Conservation (phyloP, 768 basidiomycete species). For the Punctularia strigosozonata region DNA sequence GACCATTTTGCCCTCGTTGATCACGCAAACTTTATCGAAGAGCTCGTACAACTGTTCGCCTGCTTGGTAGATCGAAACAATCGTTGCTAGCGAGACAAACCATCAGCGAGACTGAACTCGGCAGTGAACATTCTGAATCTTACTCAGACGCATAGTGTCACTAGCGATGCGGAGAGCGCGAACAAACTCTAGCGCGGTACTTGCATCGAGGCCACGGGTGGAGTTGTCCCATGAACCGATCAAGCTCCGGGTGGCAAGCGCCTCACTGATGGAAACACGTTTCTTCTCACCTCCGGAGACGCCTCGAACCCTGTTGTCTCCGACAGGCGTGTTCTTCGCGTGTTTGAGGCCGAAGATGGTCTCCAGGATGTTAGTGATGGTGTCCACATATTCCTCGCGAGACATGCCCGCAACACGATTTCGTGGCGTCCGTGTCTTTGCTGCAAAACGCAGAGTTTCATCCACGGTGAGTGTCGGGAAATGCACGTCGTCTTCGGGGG, state of each 20-base stretch:
- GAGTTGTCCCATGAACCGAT: constrained; percentile 71
- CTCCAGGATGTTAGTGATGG: constrained; percentile 38
- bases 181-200: constrained; percentile 48
- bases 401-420: constrained; percentile 28
- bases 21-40: constrained; percentile 76
- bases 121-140: constrained; percentile 30
- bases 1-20: constrained; percentile 62
- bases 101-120: constrained; percentile 49
- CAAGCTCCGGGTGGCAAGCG: constrained; percentile 46
- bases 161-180: constrained; percentile 46
- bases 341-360: constrained; percentile 71
- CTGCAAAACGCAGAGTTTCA: constrained; percentile 62
- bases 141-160: constrained; percentile 26
- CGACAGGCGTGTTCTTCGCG: constrained; percentile 60
- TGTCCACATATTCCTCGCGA: constrained; percentile 30
- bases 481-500: constrained; percentile 78
- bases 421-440: constrained; percentile 55
- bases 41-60: constrained; percentile 51
- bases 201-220: constrained; percentile 38
- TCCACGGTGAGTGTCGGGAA: constrained; percentile 76
- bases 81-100: constrained; percentile 39
- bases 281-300: constrained; percentile 69
- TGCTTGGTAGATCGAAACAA: constrained; percentile 83
- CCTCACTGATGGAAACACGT: constrained; percentile 72
- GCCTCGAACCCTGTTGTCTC: constrained; percentile 66